Percentiles rank a stretch among this genome's conserved stretches.
These are phyloP conservation scores for Candida pseudoglaebosa DNA, from an alignment of 805 yeast genomes.

Conservation along the genomic window DNA sequence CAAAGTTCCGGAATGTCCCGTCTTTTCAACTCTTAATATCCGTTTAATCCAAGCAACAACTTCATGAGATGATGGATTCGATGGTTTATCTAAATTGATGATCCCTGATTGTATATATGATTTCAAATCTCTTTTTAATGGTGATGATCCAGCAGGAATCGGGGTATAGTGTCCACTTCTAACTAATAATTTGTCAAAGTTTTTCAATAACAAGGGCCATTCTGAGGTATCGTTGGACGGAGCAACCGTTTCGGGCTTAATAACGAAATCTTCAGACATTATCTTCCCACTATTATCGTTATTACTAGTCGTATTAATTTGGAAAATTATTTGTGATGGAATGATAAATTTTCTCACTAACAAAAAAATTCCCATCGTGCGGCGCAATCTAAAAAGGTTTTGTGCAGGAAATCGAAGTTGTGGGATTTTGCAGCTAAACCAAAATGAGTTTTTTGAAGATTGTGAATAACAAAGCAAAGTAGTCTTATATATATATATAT, in stretches of 20 bases:
- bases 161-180: slow-evolving; percentile 98
- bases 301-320: not conserved
- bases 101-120: slow-evolving; percentile 92
- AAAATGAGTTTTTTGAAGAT: slow-evolving; percentile 4
- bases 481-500: too few relatives aligned
- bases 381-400: slow-evolving; percentile 14
- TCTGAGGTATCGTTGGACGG: slow-evolving; percentile 84
- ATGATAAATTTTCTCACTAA: slow-evolving; percentile 4
- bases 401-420: slow-evolving; percentile 7
- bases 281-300: slow-evolving; percentile 3
- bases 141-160: slow-evolving; percentile 92
- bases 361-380: slow-evolving; percentile 22
- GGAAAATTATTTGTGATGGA: slow-evolving; percentile 2
- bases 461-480: too few relatives aligned
- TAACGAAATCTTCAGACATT: slow-evolving; percentile 70
- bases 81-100: slow-evolving; percentile 95
- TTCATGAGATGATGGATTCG: slow-evolving; percentile 98
- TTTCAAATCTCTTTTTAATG: slow-evolving; percentile 89
- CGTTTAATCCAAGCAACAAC: slow-evolving; percentile 99
- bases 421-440: not conserved
- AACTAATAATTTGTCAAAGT: slow-evolving; percentile 89
- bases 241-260: slow-evolving; percentile 81
- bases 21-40: slow-evolving; percentile 90
- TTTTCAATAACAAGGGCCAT: slow-evolving; percentile 93
- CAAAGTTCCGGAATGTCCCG: slow-evolving; percentile 98